These are phyloP conservation scores for Dissoconium aciculare DNA, from an alignment of 2,329 filamentous ascomycete species.

Conservation along the genomic window DNA sequence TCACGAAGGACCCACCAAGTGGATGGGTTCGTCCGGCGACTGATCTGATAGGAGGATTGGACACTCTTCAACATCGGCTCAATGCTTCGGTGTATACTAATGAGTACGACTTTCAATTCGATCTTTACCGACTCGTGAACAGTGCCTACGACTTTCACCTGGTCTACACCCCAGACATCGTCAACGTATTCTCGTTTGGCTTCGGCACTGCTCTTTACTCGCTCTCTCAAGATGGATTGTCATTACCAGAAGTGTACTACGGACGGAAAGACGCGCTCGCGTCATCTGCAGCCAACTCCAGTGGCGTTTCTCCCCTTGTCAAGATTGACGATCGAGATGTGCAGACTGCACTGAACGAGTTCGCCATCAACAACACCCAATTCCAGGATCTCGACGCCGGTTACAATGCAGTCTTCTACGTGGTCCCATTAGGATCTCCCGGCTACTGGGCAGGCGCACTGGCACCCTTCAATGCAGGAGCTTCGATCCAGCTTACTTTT, in stretches of 20 bases:
- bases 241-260: slow-evolving; percentile 25
- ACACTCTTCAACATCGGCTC: slow-evolving; percentile 22
- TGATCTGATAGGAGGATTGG: slow-evolving; percentile 26
- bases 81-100: slow-evolving; percentile 20
- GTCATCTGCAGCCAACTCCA: not conserved
- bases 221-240: slow-evolving; percentile 24
- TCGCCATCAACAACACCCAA: slow-evolving; percentile 19
- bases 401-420: slow-evolving; percentile 29
- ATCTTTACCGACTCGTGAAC: slow-evolving; percentile 23
- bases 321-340: slow-evolving; percentile 26
- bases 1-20: slow-evolving; percentile 25
- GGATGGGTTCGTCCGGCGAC: slow-evolving; percentile 24
- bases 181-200: slow-evolving; percentile 25
- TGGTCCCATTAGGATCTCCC: no score
- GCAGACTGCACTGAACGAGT: slow-evolving; percentile 21
- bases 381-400: slow-evolving; percentile 28
- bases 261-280: slow-evolving; percentile 15
- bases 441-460: slow-evolving; percentile 19
- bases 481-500: slow-evolving; percentile 13
- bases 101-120: slow-evolving; percentile 29
- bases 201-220: slow-evolving; percentile 6
- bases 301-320: slow-evolving; percentile 22
- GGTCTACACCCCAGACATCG: slow-evolving; percentile 24
- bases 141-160: slow-evolving; percentile 30
- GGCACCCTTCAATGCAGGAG: slow-evolving; percentile 10